Percentiles rank a stretch among this genome's conserved stretches.
These are phyloP conservation scores for Exophiala bonariae DNA, from an alignment of 2,329 filamentous ascomycete genomes.

Conservation along the genomic window DNA sequence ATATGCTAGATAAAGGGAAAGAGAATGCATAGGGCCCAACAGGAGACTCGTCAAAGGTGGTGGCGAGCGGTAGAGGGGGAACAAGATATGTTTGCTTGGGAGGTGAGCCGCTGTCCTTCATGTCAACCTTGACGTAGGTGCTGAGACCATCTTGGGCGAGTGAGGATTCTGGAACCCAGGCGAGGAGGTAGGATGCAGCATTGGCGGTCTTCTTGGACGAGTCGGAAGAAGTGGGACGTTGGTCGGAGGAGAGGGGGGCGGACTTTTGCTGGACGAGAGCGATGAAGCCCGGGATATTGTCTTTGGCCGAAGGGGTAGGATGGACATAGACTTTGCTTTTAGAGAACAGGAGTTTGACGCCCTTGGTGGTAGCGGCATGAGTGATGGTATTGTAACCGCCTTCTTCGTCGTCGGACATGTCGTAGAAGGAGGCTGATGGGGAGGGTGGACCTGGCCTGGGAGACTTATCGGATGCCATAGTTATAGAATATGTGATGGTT, in stretches of 20 bases:
- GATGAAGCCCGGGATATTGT: slow-evolving; percentile 93
- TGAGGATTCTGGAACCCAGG: slow-evolving; percentile 88
- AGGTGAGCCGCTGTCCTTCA: slow-evolving; percentile 75
- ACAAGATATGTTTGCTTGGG: slow-evolving; percentile 88
- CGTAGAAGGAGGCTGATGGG: slow-evolving; percentile 86
- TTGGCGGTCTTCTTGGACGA: slow-evolving; percentile 42
- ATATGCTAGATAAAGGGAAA: slow-evolving; percentile 84
- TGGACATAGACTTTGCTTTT: slow-evolving; percentile 99
- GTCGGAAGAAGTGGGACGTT: slow-evolving; percentile 43
- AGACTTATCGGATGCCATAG: slow-evolving; percentile 16
- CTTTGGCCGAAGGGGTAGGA: slow-evolving; percentile 86
- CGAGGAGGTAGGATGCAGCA: slow-evolving; percentile 73
- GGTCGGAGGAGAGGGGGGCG: slow-evolving; percentile 29
- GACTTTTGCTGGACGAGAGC: slow-evolving; percentile 86
- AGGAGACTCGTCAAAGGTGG: slow-evolving; percentile 64
- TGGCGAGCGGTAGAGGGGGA: slow-evolving; percentile 83
- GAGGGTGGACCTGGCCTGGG: slow-evolving; percentile 53
- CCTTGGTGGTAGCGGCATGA: slow-evolving; percentile 71
- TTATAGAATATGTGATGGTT: neutral
- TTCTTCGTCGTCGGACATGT: slow-evolving; percentile 94
- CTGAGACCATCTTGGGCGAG: slow-evolving; percentile 76
- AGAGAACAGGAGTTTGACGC: slow-evolving; percentile 90
- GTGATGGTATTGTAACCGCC: slow-evolving; percentile 93
- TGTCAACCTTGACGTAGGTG: slow-evolving; percentile 94
- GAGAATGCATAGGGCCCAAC: slow-evolving; percentile 86